Evolutionary conservation across 2,329 filamentous ascomycete species (phyloP), one percentile per base, ranked within the genome.

Genomic region (Colletotrichum sp.): DNA sequence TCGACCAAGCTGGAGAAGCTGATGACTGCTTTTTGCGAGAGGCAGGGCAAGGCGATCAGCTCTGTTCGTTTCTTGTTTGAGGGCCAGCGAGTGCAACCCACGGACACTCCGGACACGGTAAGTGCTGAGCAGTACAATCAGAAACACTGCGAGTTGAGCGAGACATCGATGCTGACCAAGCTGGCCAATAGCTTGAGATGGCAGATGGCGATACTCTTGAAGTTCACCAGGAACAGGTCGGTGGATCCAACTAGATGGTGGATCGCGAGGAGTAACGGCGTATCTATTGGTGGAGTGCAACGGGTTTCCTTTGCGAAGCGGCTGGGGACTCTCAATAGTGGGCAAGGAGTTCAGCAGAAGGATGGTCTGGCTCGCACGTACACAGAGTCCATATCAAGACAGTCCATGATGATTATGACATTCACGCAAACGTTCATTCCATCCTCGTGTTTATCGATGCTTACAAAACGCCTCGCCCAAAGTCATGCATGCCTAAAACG

Each of bases 211-310:
- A 99, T 82, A 98, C 95, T 1, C 93, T 99, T 30, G 97, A 99
- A 83, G 97, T 99, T 30, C 96, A 99, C 85, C 97, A 99, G 85
- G 97, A 99, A 85, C 97, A 99, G 88, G 97, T 99, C 77, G 97
- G 97, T 76, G 96, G 96, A 18, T 73, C 64, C 77, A 21, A 52
- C 49, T 78, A 73, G 62, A 30, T 12, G 30, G 34, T 16, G 52
- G 34, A 57, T 24, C 18, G 49, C 13, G 39, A 64, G 60, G 24
- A 24, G 28, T 34, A 55, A 64, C 34, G 39, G 52, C 73, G 57
- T 39, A 52, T 52, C 44, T 52, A 52, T 32, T 24, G 59, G 66
- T 28, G 49, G 59, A 32, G 60, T 28, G 55, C 75, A 49, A 39
- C 36, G 72, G 49, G 21, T 34, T 76, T 68, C 63, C 32, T 73